A percentile compares a stretch with the other conserved stretches of the same genome.
These are phyloP conservation scores for Haberlea rhodopensis DNA, from an alignment of 257 asterid species.

Conservation along the genomic window DNA sequence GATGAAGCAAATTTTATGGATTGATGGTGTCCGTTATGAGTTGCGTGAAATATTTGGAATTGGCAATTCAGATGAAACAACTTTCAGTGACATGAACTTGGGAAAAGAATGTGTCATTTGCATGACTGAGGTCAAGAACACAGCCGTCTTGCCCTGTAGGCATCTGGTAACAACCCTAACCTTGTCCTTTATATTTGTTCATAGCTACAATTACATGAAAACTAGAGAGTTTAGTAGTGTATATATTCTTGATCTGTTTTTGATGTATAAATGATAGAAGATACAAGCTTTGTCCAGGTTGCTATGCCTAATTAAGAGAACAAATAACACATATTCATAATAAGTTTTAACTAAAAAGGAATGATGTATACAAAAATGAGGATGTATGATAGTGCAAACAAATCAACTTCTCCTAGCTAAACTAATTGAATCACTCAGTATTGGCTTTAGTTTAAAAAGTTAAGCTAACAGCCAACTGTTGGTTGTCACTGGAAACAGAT, in stretches of 20 bases:
- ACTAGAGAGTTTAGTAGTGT: neutral
- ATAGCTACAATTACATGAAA: neutral
- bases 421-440: too few relatives aligned
- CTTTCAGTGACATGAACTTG: constrained; percentile 49
- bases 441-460: too few relatives aligned
- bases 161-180: constrained; percentile 72
- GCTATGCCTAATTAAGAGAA: neutral
- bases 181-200: constrained; percentile 13
- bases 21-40: constrained; percentile 80
- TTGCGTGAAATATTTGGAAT: constrained; percentile 86
- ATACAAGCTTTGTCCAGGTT: neutral
- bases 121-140: constrained; percentile 87
- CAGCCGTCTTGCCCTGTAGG: constrained; percentile 89
- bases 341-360: neutral
- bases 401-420: too few relatives aligned
- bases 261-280: neutral
- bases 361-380: neutral
- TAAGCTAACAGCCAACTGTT: too few relatives aligned
- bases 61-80: constrained; percentile 45
- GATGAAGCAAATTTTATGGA: constrained; percentile 70
- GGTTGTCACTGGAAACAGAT: too few relatives aligned
- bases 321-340: neutral
- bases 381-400: too few relatives aligned
- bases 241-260: too few relatives aligned
- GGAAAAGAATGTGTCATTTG: constrained; percentile 95